Conservation (phyloP, 768 basidiomycete genomes). For the Boletus reticuloceps region DNA sequence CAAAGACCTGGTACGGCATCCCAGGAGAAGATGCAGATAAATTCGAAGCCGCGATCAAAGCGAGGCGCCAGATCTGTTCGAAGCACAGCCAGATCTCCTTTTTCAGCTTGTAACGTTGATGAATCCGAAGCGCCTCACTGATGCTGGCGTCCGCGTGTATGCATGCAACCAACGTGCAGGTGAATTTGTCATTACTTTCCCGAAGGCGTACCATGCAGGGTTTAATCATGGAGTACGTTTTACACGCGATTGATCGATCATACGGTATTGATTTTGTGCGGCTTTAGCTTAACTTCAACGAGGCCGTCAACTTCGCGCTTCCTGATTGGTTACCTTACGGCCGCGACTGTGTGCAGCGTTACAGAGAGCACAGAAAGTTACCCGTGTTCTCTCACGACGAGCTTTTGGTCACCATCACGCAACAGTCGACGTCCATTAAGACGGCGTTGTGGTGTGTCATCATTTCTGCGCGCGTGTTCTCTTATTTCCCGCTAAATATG, state of each 20-base stretch:
- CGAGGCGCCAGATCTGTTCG: slow-evolving; percentile 97
- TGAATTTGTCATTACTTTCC: slow-evolving; percentile 97
- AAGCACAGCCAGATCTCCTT: slow-evolving; percentile 93
- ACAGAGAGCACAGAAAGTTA: slow-evolving; percentile 85
- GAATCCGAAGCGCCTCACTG: slow-evolving; percentile 84
- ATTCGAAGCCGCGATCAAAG: slow-evolving; percentile 94
- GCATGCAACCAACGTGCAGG: slow-evolving; percentile 96
- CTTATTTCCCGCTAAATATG: slow-evolving; percentile 20
- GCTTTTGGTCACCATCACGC: slow-evolving; percentile 94
- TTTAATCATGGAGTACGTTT: slow-evolving; percentile 94
- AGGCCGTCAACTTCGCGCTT: slow-evolving; percentile 97
- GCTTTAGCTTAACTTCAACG: slow-evolving; percentile 91
- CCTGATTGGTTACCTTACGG: slow-evolving; percentile 93
- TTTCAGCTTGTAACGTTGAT: slow-evolving; percentile 98
- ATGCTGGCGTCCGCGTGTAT: slow-evolving; percentile 88
- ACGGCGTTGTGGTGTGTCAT: slow-evolving; percentile 84
- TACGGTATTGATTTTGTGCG: slow-evolving; percentile 24
- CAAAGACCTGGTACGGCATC: slow-evolving; percentile 99
- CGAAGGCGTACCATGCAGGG: slow-evolving; percentile 96
- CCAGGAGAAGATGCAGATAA: slow-evolving; percentile 94
- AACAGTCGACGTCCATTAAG: slow-evolving; percentile 88
- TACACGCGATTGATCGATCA: slow-evolving; percentile 26
- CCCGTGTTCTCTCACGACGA: slow-evolving; percentile 99
- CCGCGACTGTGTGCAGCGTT: slow-evolving; percentile 84
- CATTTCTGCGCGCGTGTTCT: slow-evolving; percentile 9